Conservation (phyloP, 148 eudicot genomes). For the Camellia granthamiana region DNA sequence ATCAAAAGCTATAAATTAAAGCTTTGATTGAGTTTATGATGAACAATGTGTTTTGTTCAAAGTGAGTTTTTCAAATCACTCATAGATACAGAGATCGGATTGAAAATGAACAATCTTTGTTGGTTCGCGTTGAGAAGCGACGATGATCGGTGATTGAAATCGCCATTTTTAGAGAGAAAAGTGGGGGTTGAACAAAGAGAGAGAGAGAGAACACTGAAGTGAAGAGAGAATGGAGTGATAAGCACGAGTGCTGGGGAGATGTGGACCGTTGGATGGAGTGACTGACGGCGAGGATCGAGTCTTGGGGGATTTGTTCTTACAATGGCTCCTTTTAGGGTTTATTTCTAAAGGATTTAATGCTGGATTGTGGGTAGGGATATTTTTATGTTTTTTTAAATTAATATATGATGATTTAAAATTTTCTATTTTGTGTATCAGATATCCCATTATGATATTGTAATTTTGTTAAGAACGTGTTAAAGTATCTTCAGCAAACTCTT, state of each 20-base stretch:
- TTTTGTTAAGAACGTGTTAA: too few species aligned
- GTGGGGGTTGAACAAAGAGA: not conserved
- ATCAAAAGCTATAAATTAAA: not conserved
- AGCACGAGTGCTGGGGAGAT: constrained; percentile 19
- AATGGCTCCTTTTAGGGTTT: constrained; percentile 19
- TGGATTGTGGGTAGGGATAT: constrained; percentile 11
- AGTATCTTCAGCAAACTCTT: not conserved
- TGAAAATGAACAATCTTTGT: not conserved
- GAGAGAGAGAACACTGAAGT: not conserved
- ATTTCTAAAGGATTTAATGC: constrained; percentile 17
- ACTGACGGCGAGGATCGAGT: constrained; percentile 20
- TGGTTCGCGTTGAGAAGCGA: not conserved
- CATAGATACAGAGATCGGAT: not conserved
- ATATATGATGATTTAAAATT: not conserved
- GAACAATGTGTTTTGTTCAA: not conserved
- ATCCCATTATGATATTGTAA: too few species aligned
- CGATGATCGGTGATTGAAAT: constrained; percentile 7
- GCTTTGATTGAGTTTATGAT: not conserved
- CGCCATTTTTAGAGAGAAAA: constrained; percentile 1
- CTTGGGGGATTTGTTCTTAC: constrained; percentile 18
- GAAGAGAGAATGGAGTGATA: constrained; percentile 15
- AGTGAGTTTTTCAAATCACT: not conserved
- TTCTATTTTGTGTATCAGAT: too few species aligned
- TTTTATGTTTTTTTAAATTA: not conserved
- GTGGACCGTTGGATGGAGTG: constrained; percentile 18